Evolutionary conservation across 2,329 filamentous ascomycete species (phyloP).

Genomic region (Ophiostoma australiae): DNA sequence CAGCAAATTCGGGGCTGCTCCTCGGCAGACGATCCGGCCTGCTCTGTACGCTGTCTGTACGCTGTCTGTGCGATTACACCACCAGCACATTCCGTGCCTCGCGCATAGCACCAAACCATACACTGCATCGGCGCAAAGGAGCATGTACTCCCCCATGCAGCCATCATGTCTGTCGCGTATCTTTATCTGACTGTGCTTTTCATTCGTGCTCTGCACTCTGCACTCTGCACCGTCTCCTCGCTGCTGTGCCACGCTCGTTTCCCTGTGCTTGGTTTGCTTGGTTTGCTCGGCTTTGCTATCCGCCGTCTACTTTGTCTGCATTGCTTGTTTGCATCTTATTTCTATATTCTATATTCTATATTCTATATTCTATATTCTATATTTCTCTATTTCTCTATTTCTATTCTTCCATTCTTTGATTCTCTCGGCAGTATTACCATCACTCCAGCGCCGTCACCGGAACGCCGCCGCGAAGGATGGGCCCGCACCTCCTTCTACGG

Average conservation of each 20-base stretch:
- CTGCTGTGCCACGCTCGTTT: background rate
- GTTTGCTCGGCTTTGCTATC: no score
- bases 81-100: no score
- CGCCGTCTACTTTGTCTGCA: background rate
- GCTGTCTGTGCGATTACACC: no score
- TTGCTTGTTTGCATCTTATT: no score
- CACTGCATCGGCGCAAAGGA: constrained; percentile 4
- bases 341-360: no score
- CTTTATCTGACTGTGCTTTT: background rate
- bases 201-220: background rate
- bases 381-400: background rate
- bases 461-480: constrained; percentile 3
- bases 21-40: constrained; percentile 9
- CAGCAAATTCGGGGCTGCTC: background rate
- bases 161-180: constrained; percentile 4
- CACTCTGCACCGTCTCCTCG: background rate
- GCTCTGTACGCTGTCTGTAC: background rate
- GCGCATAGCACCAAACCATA: no score
- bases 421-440: background rate
- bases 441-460: background rate
- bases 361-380: no score
- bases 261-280: constrained; percentile 8
- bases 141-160: background rate
- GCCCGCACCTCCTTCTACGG: background rate
- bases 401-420: background rate